phyloP scores from a whole-genome alignment of 164 flowering plant genomes.

The Vitis rotundifolia region DNA sequence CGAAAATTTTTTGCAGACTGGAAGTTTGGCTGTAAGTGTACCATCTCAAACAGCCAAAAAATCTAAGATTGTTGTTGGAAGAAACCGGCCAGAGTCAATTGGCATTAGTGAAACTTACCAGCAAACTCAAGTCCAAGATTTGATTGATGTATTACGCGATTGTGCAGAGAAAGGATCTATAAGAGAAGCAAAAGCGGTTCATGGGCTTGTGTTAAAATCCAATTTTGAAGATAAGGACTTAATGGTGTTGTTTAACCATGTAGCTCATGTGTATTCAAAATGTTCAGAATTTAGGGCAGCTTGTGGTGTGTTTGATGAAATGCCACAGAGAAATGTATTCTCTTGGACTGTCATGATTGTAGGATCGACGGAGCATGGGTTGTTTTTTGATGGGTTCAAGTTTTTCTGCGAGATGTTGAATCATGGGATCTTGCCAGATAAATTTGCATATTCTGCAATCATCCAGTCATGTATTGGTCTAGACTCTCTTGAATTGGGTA shows the following conservation, averaged over 20 bases:
- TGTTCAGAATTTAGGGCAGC: constrained; percentile 41
- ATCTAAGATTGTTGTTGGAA: not conserved
- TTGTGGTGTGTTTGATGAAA: constrained; percentile 39
- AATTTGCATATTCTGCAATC: constrained; percentile 45
- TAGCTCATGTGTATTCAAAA: constrained; percentile 48
- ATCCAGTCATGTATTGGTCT: constrained; percentile 54
- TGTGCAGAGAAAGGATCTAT: constrained; percentile 32
- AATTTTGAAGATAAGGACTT: constrained; percentile 22
- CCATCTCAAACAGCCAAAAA: constrained; percentile 12
- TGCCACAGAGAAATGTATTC: constrained; percentile 45
- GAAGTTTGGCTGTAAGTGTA: constrained; percentile 8
- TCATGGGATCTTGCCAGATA: constrained; percentile 43
- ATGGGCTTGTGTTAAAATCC: constrained; percentile 44
- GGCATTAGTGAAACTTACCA: not conserved
- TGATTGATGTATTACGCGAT: constrained; percentile 41
- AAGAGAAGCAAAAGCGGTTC: constrained; percentile 40
- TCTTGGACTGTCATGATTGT: constrained; percentile 71
- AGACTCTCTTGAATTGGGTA: constrained; percentile 39
- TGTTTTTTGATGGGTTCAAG: constrained; percentile 38
- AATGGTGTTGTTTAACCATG: constrained; percentile 44
- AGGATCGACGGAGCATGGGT: constrained; percentile 45
- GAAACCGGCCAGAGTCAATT: constrained; percentile 5
- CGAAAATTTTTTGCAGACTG: constrained; percentile 18
- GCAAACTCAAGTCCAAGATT: constrained; percentile 15
- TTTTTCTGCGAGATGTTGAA: constrained; percentile 40